phyloP scores from a whole-genome alignment of 345 rosid genomes.

The Syzygium aromaticum region DNA sequence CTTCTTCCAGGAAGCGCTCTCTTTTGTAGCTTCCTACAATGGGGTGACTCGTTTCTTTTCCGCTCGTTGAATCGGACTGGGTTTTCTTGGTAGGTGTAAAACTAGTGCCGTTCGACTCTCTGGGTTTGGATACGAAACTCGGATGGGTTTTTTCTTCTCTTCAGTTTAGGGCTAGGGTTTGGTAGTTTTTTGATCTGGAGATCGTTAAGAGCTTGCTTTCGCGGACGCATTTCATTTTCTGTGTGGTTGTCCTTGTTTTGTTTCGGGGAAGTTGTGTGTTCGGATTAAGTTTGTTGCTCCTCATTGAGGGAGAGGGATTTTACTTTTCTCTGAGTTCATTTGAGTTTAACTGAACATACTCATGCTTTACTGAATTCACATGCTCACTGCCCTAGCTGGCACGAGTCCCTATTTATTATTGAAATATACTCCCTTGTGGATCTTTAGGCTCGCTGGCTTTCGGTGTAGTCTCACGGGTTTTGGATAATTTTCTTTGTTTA shows the following conservation, averaged over 20 bases:
- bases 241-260: not conserved
- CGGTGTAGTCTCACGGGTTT: not conserved
- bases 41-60: not conserved
- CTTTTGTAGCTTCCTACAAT: not conserved
- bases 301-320: not conserved
- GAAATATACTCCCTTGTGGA: not conserved
- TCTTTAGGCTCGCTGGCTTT: not conserved
- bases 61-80: not conserved
- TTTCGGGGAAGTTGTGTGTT: not conserved
- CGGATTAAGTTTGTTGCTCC: not conserved
- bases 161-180: not conserved
- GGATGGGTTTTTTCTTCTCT: not conserved
- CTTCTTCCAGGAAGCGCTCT: not conserved
- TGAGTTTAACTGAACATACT: not conserved
- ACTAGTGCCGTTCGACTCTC: not conserved
- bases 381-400: not conserved
- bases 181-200: not conserved
- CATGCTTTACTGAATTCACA: not conserved
- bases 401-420: not conserved
- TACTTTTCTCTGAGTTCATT: not conserved
- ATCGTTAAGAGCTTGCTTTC: not conserved
- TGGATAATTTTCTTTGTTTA: not conserved
- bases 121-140: not conserved
- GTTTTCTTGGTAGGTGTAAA: not conserved
- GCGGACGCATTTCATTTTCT: not conserved